phyloP scores from a whole-genome alignment of 1,284 basidiomycete genomes.

The Rhodotorula sp. region DNA sequence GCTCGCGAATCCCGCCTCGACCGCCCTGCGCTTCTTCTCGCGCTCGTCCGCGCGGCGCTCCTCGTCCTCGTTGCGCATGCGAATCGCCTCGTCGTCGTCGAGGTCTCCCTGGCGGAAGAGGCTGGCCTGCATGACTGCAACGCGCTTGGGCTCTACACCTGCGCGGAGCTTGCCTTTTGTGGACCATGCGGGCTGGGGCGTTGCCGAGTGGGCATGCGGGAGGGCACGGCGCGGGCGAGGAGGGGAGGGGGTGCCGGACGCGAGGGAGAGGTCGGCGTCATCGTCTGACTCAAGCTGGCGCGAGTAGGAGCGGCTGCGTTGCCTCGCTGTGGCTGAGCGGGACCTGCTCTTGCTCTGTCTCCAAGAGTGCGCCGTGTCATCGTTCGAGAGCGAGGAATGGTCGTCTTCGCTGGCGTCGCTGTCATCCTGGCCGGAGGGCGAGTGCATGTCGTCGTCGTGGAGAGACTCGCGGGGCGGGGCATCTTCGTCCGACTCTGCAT shows the following conservation, averaged over 20 bases:
- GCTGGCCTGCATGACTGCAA: conserved; percentile 89
- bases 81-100: not conserved
- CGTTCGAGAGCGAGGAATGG: not conserved
- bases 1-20: conserved; percentile 5
- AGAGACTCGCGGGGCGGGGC: conserved; percentile 8
- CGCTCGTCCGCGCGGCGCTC: not conserved
- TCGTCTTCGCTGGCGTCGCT: conserved; percentile 15
- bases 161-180: conserved; percentile 55
- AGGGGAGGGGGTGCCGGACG: not conserved
- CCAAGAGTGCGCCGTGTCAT: not conserved
- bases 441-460: conserved; percentile 19
- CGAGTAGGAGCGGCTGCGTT: not conserved
- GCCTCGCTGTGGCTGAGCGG: not conserved
- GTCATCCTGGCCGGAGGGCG: not conserved
- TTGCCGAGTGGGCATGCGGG: no score
- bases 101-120: conserved; percentile 59
- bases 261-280: conserved; percentile 12
- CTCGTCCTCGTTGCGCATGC: not conserved
- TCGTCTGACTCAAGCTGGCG: not conserved
- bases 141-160: conserved; percentile 74
- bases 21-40: conserved; percentile 11
- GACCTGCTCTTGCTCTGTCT: not conserved
- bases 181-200: not conserved
- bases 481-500: conserved; percentile 43
- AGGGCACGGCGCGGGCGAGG: not conserved